phyloP scores from a whole-genome alignment of 1,284 basidiomycete genomes.

The Crepidotus sp. region DNA sequence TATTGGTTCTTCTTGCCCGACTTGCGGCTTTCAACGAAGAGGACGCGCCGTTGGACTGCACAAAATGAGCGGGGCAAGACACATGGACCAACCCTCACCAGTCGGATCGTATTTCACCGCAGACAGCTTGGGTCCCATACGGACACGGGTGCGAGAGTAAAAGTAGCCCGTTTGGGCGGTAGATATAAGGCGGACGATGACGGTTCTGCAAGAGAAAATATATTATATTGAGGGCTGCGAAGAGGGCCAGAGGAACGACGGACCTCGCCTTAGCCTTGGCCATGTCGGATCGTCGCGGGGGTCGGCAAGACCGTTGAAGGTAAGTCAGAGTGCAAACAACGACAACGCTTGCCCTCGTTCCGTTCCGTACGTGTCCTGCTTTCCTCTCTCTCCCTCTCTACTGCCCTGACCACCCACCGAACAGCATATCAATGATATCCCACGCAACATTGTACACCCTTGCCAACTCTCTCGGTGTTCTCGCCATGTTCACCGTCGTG shows the following conservation, averaged over 20 bases:
- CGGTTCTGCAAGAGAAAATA: slow-evolving; percentile 46
- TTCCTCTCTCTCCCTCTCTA: background rate
- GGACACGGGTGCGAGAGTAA: slow-evolving; percentile 72
- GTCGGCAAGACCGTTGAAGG: background rate
- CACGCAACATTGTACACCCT: slow-evolving; percentile 75
- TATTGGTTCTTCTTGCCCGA: slow-evolving; percentile 18
- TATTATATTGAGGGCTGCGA: background rate
- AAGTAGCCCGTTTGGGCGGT: slow-evolving; percentile 87
- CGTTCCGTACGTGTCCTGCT: slow-evolving; percentile 12
- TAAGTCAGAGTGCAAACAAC: no score
- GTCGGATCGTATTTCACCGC: slow-evolving; percentile 85
- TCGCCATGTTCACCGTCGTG: slow-evolving; percentile 77
- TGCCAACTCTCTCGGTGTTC: slow-evolving; percentile 75
- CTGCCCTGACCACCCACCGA: background rate
- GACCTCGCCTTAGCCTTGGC: slow-evolving; percentile 18
- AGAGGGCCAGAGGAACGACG: background rate
- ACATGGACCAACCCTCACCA: slow-evolving; percentile 40
- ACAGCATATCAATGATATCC: slow-evolving; percentile 51
- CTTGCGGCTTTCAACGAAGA: slow-evolving; percentile 21
- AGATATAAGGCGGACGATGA: slow-evolving; percentile 80
- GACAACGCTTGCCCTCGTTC: slow-evolving; percentile 6
- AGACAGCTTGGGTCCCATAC: slow-evolving; percentile 64
- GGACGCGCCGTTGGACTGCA: slow-evolving; percentile 19
- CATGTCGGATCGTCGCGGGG: slow-evolving; percentile 10
- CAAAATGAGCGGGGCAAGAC: background rate